Evolutionary conservation across 108 stramenopile genomes (phyloP).

Genomic region (Cyclostephanos tholiformis): DNA sequence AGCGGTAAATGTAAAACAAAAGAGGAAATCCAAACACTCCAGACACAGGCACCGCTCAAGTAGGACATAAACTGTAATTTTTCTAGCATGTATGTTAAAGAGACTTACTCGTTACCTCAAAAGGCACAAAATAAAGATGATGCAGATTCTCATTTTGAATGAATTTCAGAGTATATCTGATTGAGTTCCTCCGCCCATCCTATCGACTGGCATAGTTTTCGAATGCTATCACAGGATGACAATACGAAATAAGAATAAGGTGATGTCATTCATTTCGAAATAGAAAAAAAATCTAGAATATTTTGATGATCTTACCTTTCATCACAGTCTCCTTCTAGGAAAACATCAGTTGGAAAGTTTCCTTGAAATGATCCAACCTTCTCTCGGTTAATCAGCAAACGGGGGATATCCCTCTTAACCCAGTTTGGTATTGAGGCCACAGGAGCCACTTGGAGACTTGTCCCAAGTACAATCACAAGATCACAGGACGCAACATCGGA

Average conservation of each 20-base stretch:
- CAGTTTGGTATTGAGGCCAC: conserved; percentile 59
- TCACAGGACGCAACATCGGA: conserved; percentile 66
- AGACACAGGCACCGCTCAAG: conserved; percentile 41
- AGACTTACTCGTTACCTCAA: not conserved
- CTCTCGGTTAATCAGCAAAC: conserved; percentile 43
- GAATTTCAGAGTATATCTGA: conserved; percentile 14
- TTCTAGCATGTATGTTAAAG: not conserved
- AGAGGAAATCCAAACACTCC: conserved; percentile 47
- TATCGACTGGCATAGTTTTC: conserved; percentile 25
- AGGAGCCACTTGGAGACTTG: conserved; percentile 82
- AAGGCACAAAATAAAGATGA: not conserved
- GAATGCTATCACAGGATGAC: conserved; percentile 15
- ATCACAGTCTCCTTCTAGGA: conserved; percentile 45
- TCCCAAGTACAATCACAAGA: conserved; percentile 85
- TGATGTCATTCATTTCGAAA: not conserved
- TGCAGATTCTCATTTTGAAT: not conserved
- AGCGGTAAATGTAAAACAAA: conserved; percentile 21
- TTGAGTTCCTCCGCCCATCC: conserved; percentile 46
- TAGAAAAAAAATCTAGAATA: not conserved
- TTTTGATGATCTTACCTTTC: conserved; percentile 15
- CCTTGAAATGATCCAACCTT: conserved; percentile 27
- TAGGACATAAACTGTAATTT: not conserved
- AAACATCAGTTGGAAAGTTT: conserved; percentile 27
- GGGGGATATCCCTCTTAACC: conserved; percentile 11
- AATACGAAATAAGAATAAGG: not conserved